A percentile compares a stretch with the other conserved stretches of the same genome.
Evolutionary conservation across 768 basidiomycete genomes (phyloP).

Genomic region (Lentinula raphanica): DNA sequence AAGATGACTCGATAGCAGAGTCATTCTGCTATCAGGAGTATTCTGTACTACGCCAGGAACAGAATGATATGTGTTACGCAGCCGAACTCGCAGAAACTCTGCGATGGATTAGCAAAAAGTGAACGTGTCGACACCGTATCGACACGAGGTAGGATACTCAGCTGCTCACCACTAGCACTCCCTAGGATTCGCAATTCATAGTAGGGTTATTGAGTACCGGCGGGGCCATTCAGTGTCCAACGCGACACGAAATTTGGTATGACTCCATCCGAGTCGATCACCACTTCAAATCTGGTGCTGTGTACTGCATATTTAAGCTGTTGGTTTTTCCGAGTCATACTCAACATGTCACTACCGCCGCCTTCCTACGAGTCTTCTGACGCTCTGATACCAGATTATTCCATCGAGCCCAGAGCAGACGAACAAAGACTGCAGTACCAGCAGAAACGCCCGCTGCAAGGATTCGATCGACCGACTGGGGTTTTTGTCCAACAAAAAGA

Average conservation of each 20-base stretch:
- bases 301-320: not conserved
- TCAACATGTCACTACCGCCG: not conserved
- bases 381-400: not conserved
- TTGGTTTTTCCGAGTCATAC: not conserved
- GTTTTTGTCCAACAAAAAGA: not conserved
- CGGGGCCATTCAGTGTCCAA: not conserved
- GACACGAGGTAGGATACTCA: too few species aligned
- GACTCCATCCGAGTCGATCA: not conserved
- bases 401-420: constrained; percentile 1
- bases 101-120: too few species aligned
- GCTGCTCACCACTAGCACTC: too few species aligned
- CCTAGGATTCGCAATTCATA: too few species aligned
- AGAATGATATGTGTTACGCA: too few species aligned
- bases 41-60: too few species aligned
- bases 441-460: not conserved
- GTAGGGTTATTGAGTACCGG: too few species aligned
- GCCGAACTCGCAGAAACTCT: too few species aligned
- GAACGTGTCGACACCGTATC: too few species aligned
- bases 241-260: not conserved
- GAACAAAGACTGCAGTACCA: constrained; percentile 1
- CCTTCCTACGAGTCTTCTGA: not conserved
- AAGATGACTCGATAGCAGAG: too few species aligned
- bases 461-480: not conserved
- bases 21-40: too few species aligned
- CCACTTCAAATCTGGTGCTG: not conserved